Evolutionary conservation across 768 basidiomycete genomes (phyloP).

Genomic region (Tricholoma sp.): DNA sequence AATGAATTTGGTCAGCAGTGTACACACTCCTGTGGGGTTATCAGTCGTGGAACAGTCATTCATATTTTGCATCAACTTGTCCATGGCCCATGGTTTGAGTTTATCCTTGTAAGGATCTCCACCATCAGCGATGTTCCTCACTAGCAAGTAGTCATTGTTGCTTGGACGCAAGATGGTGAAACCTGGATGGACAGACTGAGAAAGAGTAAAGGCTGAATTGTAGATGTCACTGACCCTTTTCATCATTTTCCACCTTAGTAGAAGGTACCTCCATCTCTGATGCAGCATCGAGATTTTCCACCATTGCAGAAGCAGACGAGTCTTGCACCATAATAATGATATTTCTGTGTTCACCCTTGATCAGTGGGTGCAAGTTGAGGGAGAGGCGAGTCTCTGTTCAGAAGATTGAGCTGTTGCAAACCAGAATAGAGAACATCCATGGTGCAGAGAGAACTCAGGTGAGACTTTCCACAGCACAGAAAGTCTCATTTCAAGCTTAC

Average conservation of each 20-base stretch:
- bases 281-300: neutral
- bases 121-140: neutral
- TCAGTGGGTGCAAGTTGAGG: neutral
- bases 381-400: neutral
- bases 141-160: neutral
- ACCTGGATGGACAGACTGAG: neutral
- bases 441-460: neutral
- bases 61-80: neutral
- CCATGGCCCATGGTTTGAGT: neutral
- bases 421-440: neutral
- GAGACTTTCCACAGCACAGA: neutral
- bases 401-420: neutral
- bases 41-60: neutral
- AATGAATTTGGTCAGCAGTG: neutral
- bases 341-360: neutral
- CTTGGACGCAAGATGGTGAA: neutral
- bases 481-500: neutral
- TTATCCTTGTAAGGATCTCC: neutral
- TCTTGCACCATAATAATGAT: neutral
- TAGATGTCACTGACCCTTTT: neutral
- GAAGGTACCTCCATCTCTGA: neutral
- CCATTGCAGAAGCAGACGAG: neutral
- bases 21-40: neutral
- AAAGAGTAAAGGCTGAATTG: neutral
- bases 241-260: neutral